Evolutionary conservation across 148 eudicot genomes (phyloP).

Genomic region (Cornus kousa): DNA sequence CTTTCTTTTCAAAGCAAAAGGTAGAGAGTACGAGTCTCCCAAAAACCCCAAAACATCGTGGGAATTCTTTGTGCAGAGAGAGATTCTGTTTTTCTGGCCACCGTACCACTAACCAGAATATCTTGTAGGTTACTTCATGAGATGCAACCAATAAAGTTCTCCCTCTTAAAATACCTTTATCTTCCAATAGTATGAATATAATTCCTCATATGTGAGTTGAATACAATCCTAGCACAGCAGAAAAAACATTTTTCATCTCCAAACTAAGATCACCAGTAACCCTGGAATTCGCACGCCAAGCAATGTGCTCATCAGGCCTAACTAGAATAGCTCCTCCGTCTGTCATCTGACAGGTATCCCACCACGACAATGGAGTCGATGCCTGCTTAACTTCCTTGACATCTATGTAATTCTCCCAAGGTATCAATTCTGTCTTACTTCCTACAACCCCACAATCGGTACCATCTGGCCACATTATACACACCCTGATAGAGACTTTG

Average conservation of each 20-base stretch:
- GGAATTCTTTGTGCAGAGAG: too few species aligned
- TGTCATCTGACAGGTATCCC: conserved; percentile 80
- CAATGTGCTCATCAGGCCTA: conserved; percentile 90
- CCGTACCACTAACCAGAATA: background rate
- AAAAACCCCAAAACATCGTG: too few species aligned
- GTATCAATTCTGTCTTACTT: conserved; percentile 27
- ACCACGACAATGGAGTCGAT: conserved; percentile 59
- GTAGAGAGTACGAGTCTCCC: too few species aligned
- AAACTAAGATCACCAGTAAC: conserved; percentile 32
- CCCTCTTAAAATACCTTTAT: too few species aligned
- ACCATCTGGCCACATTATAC: background rate
- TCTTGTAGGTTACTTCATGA: background rate
- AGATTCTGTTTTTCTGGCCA: too few species aligned
- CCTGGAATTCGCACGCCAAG: conserved; percentile 66
- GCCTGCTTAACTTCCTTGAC: conserved; percentile 47
- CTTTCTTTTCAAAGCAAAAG: too few species aligned
- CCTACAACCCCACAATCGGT: conserved; percentile 17
- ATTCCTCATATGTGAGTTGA: background rate
- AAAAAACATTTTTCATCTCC: conserved; percentile 62
- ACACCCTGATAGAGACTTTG: background rate
- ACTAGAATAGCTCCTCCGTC: conserved; percentile 87
- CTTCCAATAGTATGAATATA: background rate
- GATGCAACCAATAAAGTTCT: background rate
- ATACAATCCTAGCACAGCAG: conserved; percentile 36
- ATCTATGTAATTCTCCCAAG: conserved; percentile 49